phyloP scores from a whole-genome alignment of 331 rosid species.

The Erythrophleum ivorense region DNA sequence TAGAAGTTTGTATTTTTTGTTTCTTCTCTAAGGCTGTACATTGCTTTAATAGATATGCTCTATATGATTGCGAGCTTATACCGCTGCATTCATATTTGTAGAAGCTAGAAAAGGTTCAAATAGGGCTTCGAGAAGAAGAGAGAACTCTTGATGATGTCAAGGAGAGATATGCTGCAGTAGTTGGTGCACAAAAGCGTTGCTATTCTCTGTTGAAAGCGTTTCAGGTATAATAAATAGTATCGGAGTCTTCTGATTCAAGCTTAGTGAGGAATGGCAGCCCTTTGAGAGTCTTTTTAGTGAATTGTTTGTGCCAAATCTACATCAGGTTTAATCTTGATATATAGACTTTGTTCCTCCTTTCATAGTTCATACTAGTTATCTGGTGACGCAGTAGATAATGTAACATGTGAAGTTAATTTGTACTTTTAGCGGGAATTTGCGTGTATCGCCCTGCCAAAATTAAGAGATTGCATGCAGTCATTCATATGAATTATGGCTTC shows the following conservation, averaged over 20 bases:
- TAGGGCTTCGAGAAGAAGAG: slow-evolving; percentile 70
- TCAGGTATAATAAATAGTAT: slow-evolving; percentile 58
- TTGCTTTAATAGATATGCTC: slow-evolving; percentile 25
- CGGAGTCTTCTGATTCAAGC: not conserved
- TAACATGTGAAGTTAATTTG: slow-evolving; percentile 5
- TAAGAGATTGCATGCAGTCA: slow-evolving; percentile 15
- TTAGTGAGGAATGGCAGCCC: not conserved
- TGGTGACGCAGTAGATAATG: not conserved
- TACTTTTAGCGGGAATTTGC: slow-evolving; percentile 27
- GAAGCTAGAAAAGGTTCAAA: slow-evolving; percentile 78
- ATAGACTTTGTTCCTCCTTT: slow-evolving; percentile 17
- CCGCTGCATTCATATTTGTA: slow-evolving; percentile 45
- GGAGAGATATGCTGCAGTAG: slow-evolving; percentile 58
- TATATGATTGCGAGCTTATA: slow-evolving; percentile 21
- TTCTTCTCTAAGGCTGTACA: not conserved
- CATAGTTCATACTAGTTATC: slow-evolving; percentile 12
- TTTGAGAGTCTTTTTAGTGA: slow-evolving; percentile 9
- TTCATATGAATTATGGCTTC: slow-evolving; percentile 26
- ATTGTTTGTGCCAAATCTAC: slow-evolving; percentile 20
- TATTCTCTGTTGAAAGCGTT: slow-evolving; percentile 74
- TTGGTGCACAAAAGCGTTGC: slow-evolving; percentile 71
- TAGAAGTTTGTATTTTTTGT: slow-evolving; percentile 13
- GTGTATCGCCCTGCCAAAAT: not conserved
- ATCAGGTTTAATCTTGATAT: not conserved
- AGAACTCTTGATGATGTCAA: slow-evolving; percentile 60